Evolutionary conservation across 2,329 filamentous ascomycete species (phyloP).

Genomic region (Claviceps sp.): DNA sequence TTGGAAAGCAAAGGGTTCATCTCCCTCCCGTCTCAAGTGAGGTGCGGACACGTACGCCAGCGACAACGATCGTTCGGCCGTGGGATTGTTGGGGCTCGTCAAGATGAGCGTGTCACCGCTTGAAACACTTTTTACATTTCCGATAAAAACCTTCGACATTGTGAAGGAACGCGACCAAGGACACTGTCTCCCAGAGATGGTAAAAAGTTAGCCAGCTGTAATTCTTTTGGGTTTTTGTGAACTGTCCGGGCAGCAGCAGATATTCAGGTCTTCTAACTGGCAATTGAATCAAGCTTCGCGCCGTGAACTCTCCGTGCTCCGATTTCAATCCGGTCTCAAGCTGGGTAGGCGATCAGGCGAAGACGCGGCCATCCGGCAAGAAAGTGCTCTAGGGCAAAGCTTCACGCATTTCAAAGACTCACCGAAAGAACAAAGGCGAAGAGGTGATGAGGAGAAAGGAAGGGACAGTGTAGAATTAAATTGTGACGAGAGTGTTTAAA

Average conservation of each 20-base stretch:
- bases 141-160: slow-evolving; percentile 44
- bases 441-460: neutral
- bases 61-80: slow-evolving; percentile 74
- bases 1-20: slow-evolving; percentile 86
- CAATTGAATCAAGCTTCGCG: too few species aligned
- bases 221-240: neutral
- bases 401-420: neutral
- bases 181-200: neutral
- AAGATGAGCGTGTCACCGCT: slow-evolving; percentile 88
- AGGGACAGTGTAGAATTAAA: neutral
- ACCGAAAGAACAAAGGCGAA: neutral
- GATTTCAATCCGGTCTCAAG: too few species aligned
- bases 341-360: too few species aligned
- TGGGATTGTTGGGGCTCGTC: slow-evolving; percentile 66
- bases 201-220: neutral
- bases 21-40: slow-evolving; percentile 73
- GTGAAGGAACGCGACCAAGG: slow-evolving; percentile 15
- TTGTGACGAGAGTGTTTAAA: neutral
- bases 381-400: too few species aligned
- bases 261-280: too few species aligned
- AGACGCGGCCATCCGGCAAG: too few species aligned
- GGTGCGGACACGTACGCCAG: slow-evolving; percentile 88
- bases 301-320: too few species aligned
- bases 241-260: too few species aligned
- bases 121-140: slow-evolving; percentile 82